Conservation (phyloP, 208 protist genomes). For the Acanthamoeba rhysodes region DNA sequence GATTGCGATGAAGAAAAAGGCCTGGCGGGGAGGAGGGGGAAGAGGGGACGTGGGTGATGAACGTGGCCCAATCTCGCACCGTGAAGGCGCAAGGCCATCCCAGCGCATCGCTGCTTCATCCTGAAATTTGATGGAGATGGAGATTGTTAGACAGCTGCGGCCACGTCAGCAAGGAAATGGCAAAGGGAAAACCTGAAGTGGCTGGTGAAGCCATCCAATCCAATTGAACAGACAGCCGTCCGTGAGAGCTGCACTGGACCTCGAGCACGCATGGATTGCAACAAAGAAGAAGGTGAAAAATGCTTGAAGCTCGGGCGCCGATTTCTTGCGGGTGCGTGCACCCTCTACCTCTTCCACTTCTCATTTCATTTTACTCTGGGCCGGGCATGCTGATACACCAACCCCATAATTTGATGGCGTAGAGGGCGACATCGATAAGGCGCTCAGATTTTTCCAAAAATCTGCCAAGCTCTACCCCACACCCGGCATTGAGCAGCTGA, state of each 20-base stretch:
- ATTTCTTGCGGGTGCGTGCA: not conserved
- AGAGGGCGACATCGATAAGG: slow-evolving; percentile 12
- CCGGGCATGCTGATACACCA: not conserved
- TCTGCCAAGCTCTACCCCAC: slow-evolving; percentile 42
- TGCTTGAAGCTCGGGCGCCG: not conserved
- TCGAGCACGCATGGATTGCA: not conserved
- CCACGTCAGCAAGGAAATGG: not conserved
- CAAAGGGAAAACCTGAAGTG: not conserved
- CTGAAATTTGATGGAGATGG: too few relatives aligned
- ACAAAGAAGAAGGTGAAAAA: slow-evolving; percentile 30
- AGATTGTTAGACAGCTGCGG: not conserved
- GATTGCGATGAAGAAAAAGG: too few relatives aligned
- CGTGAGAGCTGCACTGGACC: not conserved
- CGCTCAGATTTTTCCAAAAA: not conserved
- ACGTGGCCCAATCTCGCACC: too few relatives aligned
- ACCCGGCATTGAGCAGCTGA: not conserved
- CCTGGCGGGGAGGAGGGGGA: too few relatives aligned
- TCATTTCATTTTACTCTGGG: not conserved
- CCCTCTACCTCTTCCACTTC: not conserved
- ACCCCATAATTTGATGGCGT: not conserved
- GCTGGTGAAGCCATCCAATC: not conserved
- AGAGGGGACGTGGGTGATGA: too few relatives aligned
- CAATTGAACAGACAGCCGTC: not conserved
- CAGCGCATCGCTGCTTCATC: too few relatives aligned
- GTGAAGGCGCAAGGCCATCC: too few relatives aligned